Percentiles rank a stretch among this genome's conserved stretches.
These are phyloP conservation scores for Eremothecium sinecaudum DNA, from an alignment of 1,139 yeast genomes.

Conservation along the genomic window DNA sequence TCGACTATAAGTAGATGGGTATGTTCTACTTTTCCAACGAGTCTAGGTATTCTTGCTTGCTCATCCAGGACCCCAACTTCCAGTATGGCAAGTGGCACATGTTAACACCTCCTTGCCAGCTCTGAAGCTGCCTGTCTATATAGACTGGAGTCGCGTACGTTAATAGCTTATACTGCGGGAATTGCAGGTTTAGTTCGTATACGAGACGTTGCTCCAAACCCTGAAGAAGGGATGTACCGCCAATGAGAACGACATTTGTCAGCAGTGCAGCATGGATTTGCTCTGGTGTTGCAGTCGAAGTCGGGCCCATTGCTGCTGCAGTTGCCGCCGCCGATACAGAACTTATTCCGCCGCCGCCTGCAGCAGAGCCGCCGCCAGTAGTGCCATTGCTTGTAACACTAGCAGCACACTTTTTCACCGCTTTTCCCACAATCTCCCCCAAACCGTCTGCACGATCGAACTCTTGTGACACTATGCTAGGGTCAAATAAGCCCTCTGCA, in stretches of 20 bases:
- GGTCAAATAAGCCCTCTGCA: constrained; percentile 26
- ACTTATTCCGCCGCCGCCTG: constrained; percentile 1
- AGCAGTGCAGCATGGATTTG: constrained; percentile 30
- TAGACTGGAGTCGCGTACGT: constrained; percentile 27
- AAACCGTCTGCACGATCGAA: constrained; percentile 21
- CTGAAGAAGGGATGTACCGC: constrained; percentile 50
- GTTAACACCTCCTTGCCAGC: constrained; percentile 25
- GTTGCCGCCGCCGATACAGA: background rate
- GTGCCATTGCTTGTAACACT: constrained; percentile 17
- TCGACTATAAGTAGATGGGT: too few relatives aligned
- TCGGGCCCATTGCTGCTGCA: background rate
- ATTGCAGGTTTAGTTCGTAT: constrained; percentile 37
- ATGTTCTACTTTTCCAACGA: constrained; percentile 5
- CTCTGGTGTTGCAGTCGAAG: constrained; percentile 15
- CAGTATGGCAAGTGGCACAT: constrained; percentile 25
- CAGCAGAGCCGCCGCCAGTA: constrained; percentile 4
- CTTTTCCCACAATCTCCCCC: constrained; percentile 21
- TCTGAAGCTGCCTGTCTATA: constrained; percentile 25
- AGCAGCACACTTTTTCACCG: constrained; percentile 27
- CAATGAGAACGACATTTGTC: constrained; percentile 58
- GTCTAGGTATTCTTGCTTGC: constrained; percentile 17
- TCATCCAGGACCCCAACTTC: constrained; percentile 26
- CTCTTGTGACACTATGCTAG: constrained; percentile 15
- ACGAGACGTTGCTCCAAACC: constrained; percentile 56
- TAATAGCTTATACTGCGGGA: constrained; percentile 28